Evolutionary conservation across 345 rosid genomes (phyloP), one percentile per base, ranked within the genome.

Genomic region (Lumnitzera racemosa): DNA sequence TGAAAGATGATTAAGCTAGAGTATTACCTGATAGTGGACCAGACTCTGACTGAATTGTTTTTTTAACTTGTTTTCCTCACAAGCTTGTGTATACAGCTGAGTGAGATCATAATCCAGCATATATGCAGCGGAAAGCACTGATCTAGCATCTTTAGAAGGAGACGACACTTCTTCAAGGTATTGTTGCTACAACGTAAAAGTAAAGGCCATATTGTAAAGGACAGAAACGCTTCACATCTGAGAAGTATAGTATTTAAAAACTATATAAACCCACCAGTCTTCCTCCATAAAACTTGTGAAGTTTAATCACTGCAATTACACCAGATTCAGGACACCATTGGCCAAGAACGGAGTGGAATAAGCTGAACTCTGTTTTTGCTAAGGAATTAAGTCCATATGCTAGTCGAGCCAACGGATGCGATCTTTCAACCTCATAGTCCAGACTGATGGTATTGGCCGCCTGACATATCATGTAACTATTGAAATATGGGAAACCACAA

Each of bases 261-360:
- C n/a, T 47, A 46, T 48, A 46, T 47, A 49, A 61, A 72, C 91
- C 63, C 74, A 92, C 98, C 98, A 92, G 83, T 81, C 79, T 86
- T 85, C 84, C 87, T 77, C 97, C 91, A 72, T 80, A 92, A 70
- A 78, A 81, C 51, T 80, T 84, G 69, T 92, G 95, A 75, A 92
- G 70, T 59, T 73, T 61, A 67, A 74, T 74, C 59, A 81, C 78
- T 25, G 96, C 80, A 48, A 82, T 76, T 72, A 69, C 78, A 71
- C 86, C 62, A 71, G 86, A 84, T 61, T 87, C 90, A 46, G 90
- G 86, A 64, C 75, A 77, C 82, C 80, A 85, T 41, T 82, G 74
- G 67, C 74, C 67, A 16, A 94, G 70, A 65, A 72, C 81, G 25
- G 94, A 96, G 57, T 73, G 78, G 74, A 85, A 94, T 55, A 77